Conservation (phyloP, 345 rosid genomes). For the Eucalyptus leucophloia region DNA sequence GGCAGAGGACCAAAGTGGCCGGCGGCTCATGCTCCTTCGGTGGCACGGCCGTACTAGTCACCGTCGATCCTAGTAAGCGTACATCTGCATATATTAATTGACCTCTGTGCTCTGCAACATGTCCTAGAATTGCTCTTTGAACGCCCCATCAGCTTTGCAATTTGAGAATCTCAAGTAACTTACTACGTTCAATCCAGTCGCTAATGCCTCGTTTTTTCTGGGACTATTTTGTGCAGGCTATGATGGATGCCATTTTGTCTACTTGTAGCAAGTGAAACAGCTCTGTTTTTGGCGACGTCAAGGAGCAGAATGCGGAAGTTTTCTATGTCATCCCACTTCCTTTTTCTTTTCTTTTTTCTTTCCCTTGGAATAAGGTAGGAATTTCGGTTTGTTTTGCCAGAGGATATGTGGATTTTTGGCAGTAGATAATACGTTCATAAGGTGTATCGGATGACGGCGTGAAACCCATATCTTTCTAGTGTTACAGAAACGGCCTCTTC, state of each 20-base stretch:
- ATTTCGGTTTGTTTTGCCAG: not conserved
- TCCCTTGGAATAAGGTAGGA: not conserved
- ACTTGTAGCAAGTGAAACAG: not conserved
- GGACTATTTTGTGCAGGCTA: conserved; percentile 17
- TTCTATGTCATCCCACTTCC: not conserved
- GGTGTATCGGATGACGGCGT: not conserved
- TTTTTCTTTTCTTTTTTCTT: not conserved
- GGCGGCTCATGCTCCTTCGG: conserved; percentile 91
- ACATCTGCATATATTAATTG: not conserved
- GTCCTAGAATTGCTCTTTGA: not conserved
- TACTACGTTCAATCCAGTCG: not conserved
- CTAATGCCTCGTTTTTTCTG: not conserved
- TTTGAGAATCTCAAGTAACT: not conserved
- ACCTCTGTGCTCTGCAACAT: not conserved
- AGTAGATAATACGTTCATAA: not conserved
- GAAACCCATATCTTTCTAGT: not conserved
- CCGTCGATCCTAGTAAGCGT: conserved; percentile 78
- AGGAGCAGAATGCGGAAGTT: not conserved
- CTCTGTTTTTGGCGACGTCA: not conserved
- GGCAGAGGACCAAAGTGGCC: conserved; percentile 68
- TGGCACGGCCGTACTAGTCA: conserved; percentile 85
- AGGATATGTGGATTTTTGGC: not conserved
- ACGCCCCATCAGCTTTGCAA: not conserved
- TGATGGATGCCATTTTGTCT: conserved; percentile 43
- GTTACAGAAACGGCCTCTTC: not conserved